phyloP scores from a whole-genome alignment of 1,284 basidiomycete species.

The Prillingera fragicola region DNA sequence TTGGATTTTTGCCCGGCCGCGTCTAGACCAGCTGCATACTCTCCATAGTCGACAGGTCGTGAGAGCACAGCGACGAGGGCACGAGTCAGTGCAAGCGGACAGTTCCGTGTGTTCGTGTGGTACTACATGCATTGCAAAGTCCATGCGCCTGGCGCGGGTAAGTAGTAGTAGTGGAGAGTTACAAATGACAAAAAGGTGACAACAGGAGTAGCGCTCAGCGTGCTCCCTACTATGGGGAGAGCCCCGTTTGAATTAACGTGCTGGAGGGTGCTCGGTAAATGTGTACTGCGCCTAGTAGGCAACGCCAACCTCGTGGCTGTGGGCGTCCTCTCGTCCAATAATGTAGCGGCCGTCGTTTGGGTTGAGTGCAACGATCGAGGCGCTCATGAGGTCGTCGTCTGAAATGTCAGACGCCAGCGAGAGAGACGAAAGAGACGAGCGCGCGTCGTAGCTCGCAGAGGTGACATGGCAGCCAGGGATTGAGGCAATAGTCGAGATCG shows the following conservation, averaged over 20 bases:
- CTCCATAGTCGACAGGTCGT: too few species aligned
- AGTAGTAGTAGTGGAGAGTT: slow-evolving; percentile 1
- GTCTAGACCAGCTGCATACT: too few species aligned
- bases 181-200: slow-evolving; percentile 1
- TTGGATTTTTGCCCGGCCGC: too few species aligned
- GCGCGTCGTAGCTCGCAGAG: too few species aligned
- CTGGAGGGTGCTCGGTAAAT: not conserved
- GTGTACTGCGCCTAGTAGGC: slow-evolving; percentile 5
- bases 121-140: too few species aligned
- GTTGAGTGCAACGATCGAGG: slow-evolving; percentile 36
- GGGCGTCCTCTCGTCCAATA: slow-evolving; percentile 9
- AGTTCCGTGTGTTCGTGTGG: too few species aligned
- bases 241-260: too few species aligned
- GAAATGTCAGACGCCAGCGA: slow-evolving; percentile 24
- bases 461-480: not conserved
- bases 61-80: too few species aligned
- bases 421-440: slow-evolving; percentile 9
- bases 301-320: slow-evolving; percentile 14
- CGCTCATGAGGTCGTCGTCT: slow-evolving; percentile 39
- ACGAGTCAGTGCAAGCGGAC: too few species aligned
- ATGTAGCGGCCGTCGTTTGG: slow-evolving; percentile 19
- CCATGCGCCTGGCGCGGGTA: too few species aligned
- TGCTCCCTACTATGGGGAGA: not conserved
- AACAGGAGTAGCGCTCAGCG: slow-evolving; percentile 2
- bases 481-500: not conserved